Base-by-base conservation (phyloP, 257 asterid species). In the Rauvolfia tetraphylla region DNA sequence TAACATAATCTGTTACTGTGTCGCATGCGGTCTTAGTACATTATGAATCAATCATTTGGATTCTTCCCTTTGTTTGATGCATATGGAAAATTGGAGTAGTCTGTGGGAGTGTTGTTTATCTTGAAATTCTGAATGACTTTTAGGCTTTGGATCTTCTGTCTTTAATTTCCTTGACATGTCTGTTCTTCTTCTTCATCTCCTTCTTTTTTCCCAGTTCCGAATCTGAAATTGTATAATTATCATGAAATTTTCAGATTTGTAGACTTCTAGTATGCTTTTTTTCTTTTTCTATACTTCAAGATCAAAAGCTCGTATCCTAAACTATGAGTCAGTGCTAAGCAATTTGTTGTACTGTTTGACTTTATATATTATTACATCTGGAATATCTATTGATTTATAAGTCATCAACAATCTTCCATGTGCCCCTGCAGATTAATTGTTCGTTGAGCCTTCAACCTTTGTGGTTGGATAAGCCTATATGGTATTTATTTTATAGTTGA, bases 371-470 rank as follows among this genome's bases (percentile, higher is more conserved):
- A 8, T 9, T 62, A 25, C 57, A 11, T 36, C 36, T 22, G 5
- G 29, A 31, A 13, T 49, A 54, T 39, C 17, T 17, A 68, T 68
- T 8, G 77, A 46, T 62, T 81, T 79, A 80, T 42, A 76, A 13
- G 69, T 75, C 34, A 48, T 38, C 49, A 65, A 79, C 83, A 83
- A 80, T 85, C 83, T 78, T 79, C 76, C 91, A 87, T 85, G 89
- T 84, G 91, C 83, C 31, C 18, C 42, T 68, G 76, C 65, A 67
- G 76, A 79, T 76, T 80, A 74, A 83, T 75, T 80, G 81, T 20
- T 79, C 56, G 66, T 78, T 75, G n/a, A 31, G 42, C 68, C 46
- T 2, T 20, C 74, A 75, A 71, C 81, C 57, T 11, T 72, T 66
- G 69, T 73, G 84, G 79, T 38, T 77, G 82, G 80, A 72, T 49